Evolutionary conservation across 306 rosid species (phyloP), one percentile per base, ranked within the genome.

Genomic region (Prunus dulcis): DNA sequence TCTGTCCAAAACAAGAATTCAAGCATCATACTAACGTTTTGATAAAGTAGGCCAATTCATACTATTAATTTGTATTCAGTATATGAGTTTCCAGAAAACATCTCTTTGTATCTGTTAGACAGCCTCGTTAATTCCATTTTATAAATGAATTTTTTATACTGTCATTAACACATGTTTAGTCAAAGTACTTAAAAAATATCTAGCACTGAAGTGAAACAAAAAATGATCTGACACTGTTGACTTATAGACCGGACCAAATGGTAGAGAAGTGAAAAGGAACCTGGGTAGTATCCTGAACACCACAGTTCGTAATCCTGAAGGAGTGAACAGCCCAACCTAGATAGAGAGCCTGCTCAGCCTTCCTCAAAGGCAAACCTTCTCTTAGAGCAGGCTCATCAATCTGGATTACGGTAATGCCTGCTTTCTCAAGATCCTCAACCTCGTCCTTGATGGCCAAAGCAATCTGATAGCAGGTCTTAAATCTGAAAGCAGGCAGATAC

Each of bases 401-500:
- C 78, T 92, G 97, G 84, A 92, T 92, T 62, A 90, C 90, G 11
- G 89, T 76, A 52, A 92, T 83, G 51, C 93, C 92, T 2, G 93
- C 93, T 75, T 84, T 87, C 84, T 92, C 96, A 73, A 92, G 96
- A 85, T 92, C 96, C 89, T 92, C 92, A 38, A 90, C 97, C 83
- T 92, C 97, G 6, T 92, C 89, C 90, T 92, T 88, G 68, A 92
- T 90, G 63, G 96, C 96, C 93, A 92, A 82, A 68, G 97, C 96
- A 84, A 92, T 90, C 83, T 90, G 96, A 77, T 92, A 92, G 89
- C 93, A 92, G 70, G 96, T 92, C 80, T 90, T 89, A 64, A 58
- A 87, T 73, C 97, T 92, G 79, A 78, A 45, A 78, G 71, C 74
- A 82, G 52, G 52, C 32, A 45, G 55, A 41, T 11, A 67, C 34